Percentiles rank a stretch among this genome's conserved stretches.
Conservation (phyloP, 2,329 filamentous ascomycete species). For the Thermothelomyces thermophilus region DNA sequence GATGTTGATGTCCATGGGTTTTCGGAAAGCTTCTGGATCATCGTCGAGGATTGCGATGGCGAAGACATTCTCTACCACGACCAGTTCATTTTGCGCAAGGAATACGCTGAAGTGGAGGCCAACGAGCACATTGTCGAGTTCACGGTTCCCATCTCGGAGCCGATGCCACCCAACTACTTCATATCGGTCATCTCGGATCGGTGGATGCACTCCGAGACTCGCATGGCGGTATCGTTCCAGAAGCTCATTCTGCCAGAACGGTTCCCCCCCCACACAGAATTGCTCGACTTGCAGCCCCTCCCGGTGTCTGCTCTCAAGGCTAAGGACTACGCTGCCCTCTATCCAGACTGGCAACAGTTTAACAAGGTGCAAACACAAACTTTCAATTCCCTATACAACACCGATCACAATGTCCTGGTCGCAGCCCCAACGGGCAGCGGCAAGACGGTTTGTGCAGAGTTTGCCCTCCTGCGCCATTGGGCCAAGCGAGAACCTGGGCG, state of each 20-base stretch:
- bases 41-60: conserved; percentile 95
- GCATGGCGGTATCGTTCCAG: conserved; percentile 87
- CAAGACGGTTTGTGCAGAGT: conserved; percentile 95
- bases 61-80: conserved; percentile 95
- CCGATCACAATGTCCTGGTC: conserved; percentile 89
- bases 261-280: conserved; percentile 87
- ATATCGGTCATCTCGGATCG: conserved; percentile 89
- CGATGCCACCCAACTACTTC: conserved; percentile 98
- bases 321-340: conserved; percentile 73
- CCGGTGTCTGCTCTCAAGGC: conserved; percentile 84
- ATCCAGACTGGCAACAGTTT: conserved; percentile 79
- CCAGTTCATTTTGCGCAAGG: conserved; percentile 82
- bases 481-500: conserved; percentile 62
- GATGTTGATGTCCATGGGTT: conserved; percentile 81
- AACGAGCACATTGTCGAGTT: conserved; percentile 96
- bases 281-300: conserved; percentile 85
- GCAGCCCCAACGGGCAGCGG: conserved; percentile 91
- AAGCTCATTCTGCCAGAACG: conserved; percentile 92
- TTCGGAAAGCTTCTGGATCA: conserved; percentile 92
- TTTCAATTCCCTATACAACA: conserved; percentile 86
- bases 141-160: conserved; percentile 91
- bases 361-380: conserved; percentile 97
- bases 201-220: conserved; percentile 98
- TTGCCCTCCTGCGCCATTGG: conserved; percentile 87
- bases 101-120: conserved; percentile 76